Base-by-base conservation (phyloP, 257 asterid genomes). In the Salvia splendens region DNA sequence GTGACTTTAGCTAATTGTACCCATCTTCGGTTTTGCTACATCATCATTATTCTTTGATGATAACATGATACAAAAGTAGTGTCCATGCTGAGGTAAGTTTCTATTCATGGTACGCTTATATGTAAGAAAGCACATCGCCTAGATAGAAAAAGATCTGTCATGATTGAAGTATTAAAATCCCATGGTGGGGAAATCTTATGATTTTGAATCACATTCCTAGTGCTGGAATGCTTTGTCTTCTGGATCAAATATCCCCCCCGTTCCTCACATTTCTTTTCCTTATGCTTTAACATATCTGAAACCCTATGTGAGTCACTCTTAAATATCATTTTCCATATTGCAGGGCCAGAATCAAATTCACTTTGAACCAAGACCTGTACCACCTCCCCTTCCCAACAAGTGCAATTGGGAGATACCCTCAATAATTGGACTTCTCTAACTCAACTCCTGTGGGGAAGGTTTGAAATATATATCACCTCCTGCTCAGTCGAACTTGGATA, bases 351-450 rank as follows among this genome's bases (percentile, higher is more conserved):
- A 20, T 0, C 1, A 1, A 20, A 80, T 79, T 75, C 99, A 94
- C 81, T 91, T 89, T 78, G 99, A 94, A 78, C 94, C 98, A 73
- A 87, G 80, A 78, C 89, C 98, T 51, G 95, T 94, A 35, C 83
- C 87, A 50, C 99, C 98, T 35, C 99, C 99, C 70, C 82, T 85
- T 14, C 96, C 99, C 42, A 94, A 88, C 45, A 94, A 87, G 84
- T 94, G 98, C 69, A 98, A 94, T 83, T 94, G 99, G 99, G 99
- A 94, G 85, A 83, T 94, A 94, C 53, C 97, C 96, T 64, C 14
- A 65, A 69, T 98, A 94, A 81, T 81, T 94, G 82, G 98, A 91
- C 85, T 94, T 94, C 82, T 73, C 95, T 51, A 86, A 69, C 70
- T 71, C 99, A 24, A 57, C 72, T 59, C 86, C 83, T 12, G 86